Evolutionary conservation across 139 green algal species (phyloP).

Genomic region (Chlamydomonas incerta): DNA sequence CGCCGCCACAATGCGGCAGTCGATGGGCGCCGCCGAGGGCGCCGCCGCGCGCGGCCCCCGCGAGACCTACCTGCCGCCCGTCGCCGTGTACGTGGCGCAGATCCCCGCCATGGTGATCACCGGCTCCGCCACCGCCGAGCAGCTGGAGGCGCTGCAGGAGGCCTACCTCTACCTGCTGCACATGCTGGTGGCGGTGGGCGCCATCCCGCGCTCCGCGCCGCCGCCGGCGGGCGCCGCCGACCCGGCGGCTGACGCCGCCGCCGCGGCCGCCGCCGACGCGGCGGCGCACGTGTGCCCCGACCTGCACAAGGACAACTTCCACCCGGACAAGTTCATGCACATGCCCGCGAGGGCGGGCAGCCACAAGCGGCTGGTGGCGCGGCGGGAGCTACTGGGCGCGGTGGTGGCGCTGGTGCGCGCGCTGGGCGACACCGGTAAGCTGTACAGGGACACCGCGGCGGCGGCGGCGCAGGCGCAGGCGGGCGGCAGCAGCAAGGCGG

Average conservation of each 20-base stretch:
- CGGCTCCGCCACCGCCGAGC: not conserved
- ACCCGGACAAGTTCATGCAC: conserved; percentile 3
- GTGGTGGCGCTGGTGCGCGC: conserved; percentile 42
- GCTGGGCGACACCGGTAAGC: conserved; percentile 24
- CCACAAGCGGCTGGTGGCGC: conserved; percentile 19
- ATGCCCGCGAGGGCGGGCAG: not conserved
- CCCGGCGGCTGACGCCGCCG: not conserved
- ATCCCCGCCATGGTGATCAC: conserved; percentile 19
- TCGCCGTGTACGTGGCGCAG: conserved; percentile 49
- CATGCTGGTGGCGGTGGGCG: conserved; percentile 35
- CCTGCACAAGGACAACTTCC: conserved; percentile 33
- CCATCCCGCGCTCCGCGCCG: conserved; percentile 1
- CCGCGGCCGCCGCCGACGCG: not conserved
- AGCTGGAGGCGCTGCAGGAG: conserved; percentile 16
- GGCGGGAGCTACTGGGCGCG: conserved; percentile 35
- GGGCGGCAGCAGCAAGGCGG: not conserved
- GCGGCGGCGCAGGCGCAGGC: not conserved
- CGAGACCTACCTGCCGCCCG: conserved; percentile 51
- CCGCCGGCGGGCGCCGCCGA: not conserved
- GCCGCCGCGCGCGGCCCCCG: not conserved
- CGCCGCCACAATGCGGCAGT: too few relatives aligned
- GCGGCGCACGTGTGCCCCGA: not conserved
- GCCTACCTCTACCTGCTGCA: conserved; percentile 38
- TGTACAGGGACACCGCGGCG: conserved; percentile 24
- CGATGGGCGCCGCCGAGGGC: not conserved